Percentiles rank a stretch among this genome's conserved stretches.
Evolutionary conservation across 129 eudicot species (phyloP).

Genomic region (Flaveria ramosissima): DNA sequence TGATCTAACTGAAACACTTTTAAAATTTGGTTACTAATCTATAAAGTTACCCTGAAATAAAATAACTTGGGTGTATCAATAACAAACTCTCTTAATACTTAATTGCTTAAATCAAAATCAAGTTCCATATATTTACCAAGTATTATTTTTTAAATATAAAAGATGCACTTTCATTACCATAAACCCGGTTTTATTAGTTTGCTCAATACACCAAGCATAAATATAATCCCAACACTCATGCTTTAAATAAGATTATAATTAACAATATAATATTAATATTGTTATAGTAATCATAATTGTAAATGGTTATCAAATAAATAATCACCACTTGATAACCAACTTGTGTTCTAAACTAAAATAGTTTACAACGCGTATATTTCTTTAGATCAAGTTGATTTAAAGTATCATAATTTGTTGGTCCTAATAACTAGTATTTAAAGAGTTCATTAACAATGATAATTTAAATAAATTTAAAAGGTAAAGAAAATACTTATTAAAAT

Average conservation of each 20-base stretch:
- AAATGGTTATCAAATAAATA: background rate
- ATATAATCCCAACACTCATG: too few species aligned
- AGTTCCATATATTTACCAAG: too few species aligned
- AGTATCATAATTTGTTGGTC: background rate
- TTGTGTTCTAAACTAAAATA: background rate
- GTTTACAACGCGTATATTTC: background rate
- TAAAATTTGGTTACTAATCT: too few species aligned
- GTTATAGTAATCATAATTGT: background rate
- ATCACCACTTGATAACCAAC: slow-evolving; percentile 4
- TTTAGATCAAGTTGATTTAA: slow-evolving; percentile 3
- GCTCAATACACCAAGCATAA: too few species aligned
- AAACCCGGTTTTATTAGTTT: too few species aligned
- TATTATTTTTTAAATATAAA: too few species aligned
- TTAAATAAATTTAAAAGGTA: background rate
- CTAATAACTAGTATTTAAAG: background rate
- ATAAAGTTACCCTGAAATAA: too few species aligned
- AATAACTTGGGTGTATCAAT: too few species aligned
- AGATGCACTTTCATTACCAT: too few species aligned
- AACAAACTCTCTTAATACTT: too few species aligned
- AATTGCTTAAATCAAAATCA: too few species aligned
- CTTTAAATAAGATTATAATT: background rate
- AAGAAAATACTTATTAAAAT: background rate
- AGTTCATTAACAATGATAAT: background rate
- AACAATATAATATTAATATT: background rate
- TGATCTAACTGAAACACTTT: too few species aligned